Conservation (phyloP, 352 stramenopile species). For the Phytophthora palmivora region DNA sequence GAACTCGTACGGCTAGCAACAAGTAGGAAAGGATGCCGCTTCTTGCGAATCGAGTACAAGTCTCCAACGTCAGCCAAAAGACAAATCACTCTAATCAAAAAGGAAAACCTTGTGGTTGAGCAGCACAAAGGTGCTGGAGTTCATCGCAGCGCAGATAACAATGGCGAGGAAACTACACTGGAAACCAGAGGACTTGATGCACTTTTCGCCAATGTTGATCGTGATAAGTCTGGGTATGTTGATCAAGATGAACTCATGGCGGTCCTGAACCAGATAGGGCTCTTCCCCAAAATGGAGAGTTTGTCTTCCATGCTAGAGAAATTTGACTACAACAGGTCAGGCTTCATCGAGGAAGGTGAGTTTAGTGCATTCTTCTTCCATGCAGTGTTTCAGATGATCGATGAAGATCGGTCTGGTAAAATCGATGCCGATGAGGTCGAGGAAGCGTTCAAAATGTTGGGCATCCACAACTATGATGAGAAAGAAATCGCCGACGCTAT, state of each 20-base stretch:
- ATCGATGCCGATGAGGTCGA: constrained; percentile 82
- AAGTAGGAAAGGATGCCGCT: constrained; percentile 75
- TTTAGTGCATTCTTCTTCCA: constrained; percentile 80
- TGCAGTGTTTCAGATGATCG: constrained; percentile 79
- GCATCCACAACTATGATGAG: constrained; percentile 62
- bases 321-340: constrained; percentile 62
- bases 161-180: constrained; percentile 54
- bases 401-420: constrained; percentile 73
- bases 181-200: constrained; percentile 66
- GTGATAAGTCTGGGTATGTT: constrained; percentile 64
- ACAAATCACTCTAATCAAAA: constrained; percentile 53
- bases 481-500: constrained; percentile 73
- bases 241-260: constrained; percentile 64
- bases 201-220: constrained; percentile 71
- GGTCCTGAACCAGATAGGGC: constrained; percentile 70
- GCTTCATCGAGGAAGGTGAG: constrained; percentile 58
- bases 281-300: constrained; percentile 64
- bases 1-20: constrained; percentile 80
- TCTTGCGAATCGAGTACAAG: constrained; percentile 72
- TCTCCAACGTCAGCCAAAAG: constrained; percentile 35
- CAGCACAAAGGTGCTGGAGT: constrained; percentile 32
- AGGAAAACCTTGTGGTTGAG: constrained; percentile 48
- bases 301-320: constrained; percentile 53
- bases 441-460: constrained; percentile 76
- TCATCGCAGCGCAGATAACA: constrained; percentile 7